Percentiles rank a stretch among this genome's conserved stretches.
phyloP scores from a whole-genome alignment of 305 asterid genomes.

The Solanum hybrid region DNA sequence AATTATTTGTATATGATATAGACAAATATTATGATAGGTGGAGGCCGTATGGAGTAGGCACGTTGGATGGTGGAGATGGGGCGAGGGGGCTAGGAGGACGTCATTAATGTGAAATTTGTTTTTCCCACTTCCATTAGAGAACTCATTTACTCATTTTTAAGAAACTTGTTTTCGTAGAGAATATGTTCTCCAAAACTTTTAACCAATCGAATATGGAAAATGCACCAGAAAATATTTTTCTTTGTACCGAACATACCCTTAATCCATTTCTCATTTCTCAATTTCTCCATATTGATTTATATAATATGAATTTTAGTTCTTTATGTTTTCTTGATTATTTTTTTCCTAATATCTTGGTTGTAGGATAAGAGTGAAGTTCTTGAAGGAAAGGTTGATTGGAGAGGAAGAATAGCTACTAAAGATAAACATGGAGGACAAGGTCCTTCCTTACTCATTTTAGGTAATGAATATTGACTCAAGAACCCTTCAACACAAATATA shows the following conservation, averaged over 20 bases:
- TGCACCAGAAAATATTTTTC: background rate
- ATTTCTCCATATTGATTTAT: background rate
- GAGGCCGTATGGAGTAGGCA: background rate
- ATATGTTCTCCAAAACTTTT: background rate
- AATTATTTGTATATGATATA: background rate
- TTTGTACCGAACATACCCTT: background rate
- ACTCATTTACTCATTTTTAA: background rate
- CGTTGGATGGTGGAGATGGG: background rate
- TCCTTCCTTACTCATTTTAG: constrained; percentile 35
- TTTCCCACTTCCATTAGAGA: background rate
- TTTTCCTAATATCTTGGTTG: background rate
- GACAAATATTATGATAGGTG: background rate
- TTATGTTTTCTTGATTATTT: background rate
- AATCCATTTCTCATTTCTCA: background rate
- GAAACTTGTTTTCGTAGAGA: background rate
- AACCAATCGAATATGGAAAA: background rate
- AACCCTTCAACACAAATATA: background rate
- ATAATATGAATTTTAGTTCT: background rate
- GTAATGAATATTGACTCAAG: constrained; percentile 14
- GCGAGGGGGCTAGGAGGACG: background rate
- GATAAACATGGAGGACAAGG: constrained; percentile 54
- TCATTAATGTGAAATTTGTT: background rate
- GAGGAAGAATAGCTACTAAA: constrained; percentile 46
- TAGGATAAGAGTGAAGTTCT: constrained; percentile 11
- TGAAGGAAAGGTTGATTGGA: constrained; percentile 76